phyloP scores from a whole-genome alignment of 129 eudicot genomes.

The Scalesia atractyloides region DNA sequence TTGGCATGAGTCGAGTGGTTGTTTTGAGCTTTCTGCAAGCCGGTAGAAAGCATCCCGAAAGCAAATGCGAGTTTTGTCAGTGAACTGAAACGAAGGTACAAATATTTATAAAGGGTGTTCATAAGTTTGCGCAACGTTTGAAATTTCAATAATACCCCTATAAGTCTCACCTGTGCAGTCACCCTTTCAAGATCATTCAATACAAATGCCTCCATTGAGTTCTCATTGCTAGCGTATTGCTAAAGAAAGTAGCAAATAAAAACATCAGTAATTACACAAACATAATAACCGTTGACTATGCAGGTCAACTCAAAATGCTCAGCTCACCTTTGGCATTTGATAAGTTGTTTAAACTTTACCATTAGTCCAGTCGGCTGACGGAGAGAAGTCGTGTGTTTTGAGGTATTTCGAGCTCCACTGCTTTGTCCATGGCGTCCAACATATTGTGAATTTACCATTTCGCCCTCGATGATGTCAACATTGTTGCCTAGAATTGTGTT shows the following conservation, averaged over 20 bases:
- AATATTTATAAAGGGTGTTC: slow-evolving; percentile 8
- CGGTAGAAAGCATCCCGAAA: slow-evolving; percentile 85
- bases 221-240: slow-evolving; percentile 36
- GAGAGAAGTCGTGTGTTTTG: slow-evolving; percentile 42
- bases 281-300: slow-evolving; percentile 11
- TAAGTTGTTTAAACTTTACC: slow-evolving; percentile 35
- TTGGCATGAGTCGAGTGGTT: slow-evolving; percentile 27
- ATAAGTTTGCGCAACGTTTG: background rate
- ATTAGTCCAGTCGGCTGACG: slow-evolving; percentile 38
- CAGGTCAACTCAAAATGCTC: slow-evolving; percentile 15
- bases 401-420: slow-evolving; percentile 40
- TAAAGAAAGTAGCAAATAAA: slow-evolving; percentile 17
- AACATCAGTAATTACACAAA: slow-evolving; percentile 22
- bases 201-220: slow-evolving; percentile 54
- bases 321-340: slow-evolving; percentile 50
- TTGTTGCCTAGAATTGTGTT: slow-evolving; percentile 30
- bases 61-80: slow-evolving; percentile 62
- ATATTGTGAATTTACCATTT: slow-evolving; percentile 25
- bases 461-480: slow-evolving; percentile 30
- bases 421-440: slow-evolving; percentile 32
- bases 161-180: slow-evolving; percentile 51
- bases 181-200: slow-evolving; percentile 57
- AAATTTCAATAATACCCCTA: slow-evolving; percentile 3
- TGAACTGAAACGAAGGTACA: slow-evolving; percentile 46
- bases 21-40: slow-evolving; percentile 72